phyloP scores from a whole-genome alignment of 345 rosid species.

The Camelina sativa region DNA sequence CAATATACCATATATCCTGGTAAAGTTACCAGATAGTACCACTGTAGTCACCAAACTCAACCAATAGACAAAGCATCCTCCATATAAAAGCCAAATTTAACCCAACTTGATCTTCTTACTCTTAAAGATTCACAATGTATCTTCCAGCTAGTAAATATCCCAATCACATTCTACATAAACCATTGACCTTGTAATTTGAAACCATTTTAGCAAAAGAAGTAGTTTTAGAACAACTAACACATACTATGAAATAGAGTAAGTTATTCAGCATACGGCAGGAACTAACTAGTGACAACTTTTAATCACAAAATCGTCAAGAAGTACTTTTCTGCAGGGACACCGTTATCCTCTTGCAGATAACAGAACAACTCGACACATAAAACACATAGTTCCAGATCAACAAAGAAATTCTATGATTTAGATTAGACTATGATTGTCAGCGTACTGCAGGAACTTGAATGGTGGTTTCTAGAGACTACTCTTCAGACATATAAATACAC shows the following conservation, averaged over 20 bases:
- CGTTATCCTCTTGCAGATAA: too few species aligned
- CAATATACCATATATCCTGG: background rate
- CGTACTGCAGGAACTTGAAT: background rate
- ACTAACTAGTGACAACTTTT: background rate
- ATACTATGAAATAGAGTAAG: background rate
- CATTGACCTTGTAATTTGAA: background rate
- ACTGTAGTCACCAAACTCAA: conserved; percentile 12
- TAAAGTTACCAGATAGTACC: background rate
- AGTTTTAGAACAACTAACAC: background rate
- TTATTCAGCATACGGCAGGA: background rate
- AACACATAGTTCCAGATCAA: background rate
- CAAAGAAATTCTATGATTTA: background rate
- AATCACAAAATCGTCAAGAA: conserved; percentile 4
- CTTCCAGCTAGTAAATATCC: background rate
- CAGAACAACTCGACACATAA: background rate
- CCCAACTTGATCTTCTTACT: background rate
- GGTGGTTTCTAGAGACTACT: background rate
- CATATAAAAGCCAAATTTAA: conserved; percentile 11
- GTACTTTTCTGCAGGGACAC: too few species aligned
- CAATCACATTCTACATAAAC: conserved; percentile 22
- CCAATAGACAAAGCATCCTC: background rate
- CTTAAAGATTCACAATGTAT: conserved; percentile 5
- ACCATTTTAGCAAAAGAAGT: background rate
- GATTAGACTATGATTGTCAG: background rate
- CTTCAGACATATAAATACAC: too few species aligned